Conservation (phyloP, 2,329 filamentous ascomycete genomes). For the Penicillium rolfsii region DNA sequence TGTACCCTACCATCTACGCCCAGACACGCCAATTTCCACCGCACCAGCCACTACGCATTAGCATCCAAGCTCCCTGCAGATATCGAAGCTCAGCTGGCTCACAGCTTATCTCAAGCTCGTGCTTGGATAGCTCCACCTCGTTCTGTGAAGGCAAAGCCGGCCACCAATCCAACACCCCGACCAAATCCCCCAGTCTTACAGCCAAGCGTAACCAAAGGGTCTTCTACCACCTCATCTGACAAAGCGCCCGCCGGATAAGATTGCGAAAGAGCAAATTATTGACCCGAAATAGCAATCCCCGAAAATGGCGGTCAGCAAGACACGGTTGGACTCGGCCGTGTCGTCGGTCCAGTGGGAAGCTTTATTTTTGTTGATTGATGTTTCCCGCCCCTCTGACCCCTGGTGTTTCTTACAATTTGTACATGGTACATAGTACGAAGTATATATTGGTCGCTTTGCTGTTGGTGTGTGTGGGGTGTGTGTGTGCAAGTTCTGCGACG, state of each 20-base stretch:
- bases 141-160: not conserved
- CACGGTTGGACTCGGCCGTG: constrained; percentile 4
- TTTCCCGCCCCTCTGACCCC: not conserved
- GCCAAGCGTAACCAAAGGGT: not conserved
- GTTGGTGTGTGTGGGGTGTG: not conserved
- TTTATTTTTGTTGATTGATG: not conserved
- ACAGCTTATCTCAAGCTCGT: constrained; percentile 19
- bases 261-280: not conserved
- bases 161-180: too few species aligned
- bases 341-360: constrained; percentile 8
- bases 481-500: not conserved
- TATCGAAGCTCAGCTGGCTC: constrained; percentile 17
- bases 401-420: not conserved
- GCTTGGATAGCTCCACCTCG: not conserved
- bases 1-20: not conserved
- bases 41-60: constrained; percentile 3
- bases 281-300: not conserved
- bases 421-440: not conserved
- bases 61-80: constrained; percentile 16
- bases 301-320: constrained; percentile 21
- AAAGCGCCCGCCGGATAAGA: not conserved
- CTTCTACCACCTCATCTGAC: not conserved
- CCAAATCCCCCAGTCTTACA: not conserved
- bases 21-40: not conserved
- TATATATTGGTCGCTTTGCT: not conserved